Evolutionary conservation across 148 eudicot species (phyloP), one percentile per base, ranked within the genome.

Genomic region (Silene latifolia): DNA sequence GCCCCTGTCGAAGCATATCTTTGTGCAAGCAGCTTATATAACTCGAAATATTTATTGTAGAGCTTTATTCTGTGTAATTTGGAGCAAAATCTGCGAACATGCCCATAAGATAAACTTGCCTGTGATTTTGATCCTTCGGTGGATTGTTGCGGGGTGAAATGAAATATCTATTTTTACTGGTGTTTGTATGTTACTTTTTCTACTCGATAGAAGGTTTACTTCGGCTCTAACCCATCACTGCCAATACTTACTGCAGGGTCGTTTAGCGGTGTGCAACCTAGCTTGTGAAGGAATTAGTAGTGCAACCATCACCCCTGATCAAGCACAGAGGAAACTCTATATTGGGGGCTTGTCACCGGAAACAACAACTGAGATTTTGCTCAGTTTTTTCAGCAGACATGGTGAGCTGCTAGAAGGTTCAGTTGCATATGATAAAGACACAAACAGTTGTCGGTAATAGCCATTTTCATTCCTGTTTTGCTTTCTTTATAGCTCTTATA

Each of bases 341-440:
- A 69, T 89, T 67, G 93, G 88, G 2, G 88, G 93, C 39, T 78
- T 89, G 84, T 81, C 90, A 8, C 93, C 87, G 3, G 89, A 89
- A 27, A 89, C 76, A 53, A 87, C 89, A 7, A 89, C 77, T 72
- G 89, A 89, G 78, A 87, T 89, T 84, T 72, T 89, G 69, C 90
- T 89, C 27, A 67, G 63, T 76, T 87, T 85, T 71, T 89, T 89
- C 73, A 72, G 74, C 47, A 86, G 85, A 69, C 85, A 87, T 66
- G 93, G 90, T 17, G 90, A 87, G 59, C 87, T 89, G 56, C 89
- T 87, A 82, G 93, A 89, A 80, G 93, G 93, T 67, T 85, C 90
- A 60, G 93, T 89, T 73, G 93, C 93, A 39, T 89, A 87, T 82
- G 90, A 87, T 77, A 89, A 89, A 72, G 93, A 87, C 10, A 78